Base-by-base conservation (phyloP, 768 basidiomycete genomes). In the Leucocoprinus sp. region DNA sequence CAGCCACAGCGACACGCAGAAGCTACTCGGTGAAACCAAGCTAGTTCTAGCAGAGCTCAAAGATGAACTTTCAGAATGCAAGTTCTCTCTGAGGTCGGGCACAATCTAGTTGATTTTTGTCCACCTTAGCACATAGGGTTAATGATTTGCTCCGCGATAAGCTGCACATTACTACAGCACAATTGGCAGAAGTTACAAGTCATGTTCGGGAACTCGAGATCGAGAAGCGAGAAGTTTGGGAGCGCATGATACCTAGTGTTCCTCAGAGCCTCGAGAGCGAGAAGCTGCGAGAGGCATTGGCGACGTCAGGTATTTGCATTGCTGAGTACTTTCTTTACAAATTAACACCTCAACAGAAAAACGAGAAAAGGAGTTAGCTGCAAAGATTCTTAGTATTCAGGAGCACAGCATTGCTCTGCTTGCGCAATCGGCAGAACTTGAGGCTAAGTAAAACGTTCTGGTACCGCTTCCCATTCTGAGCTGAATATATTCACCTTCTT, bases 101-200 rank as follows among this genome's bases (percentile, higher is more conserved):
- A 4, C 18, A 18, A 8, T 8, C 45, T 39, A 22, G 33, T 34
- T 11, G 11, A 12, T 2, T 27, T 19, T 17, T 6, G 15, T 35
- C 29, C n/a, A n/a, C n/a, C 5, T 7, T 37, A 42, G 43, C 42
- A 3, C 39, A 29, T n/a, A 40, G 40, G 17, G 41, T 51, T 14
- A 46, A 48, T 2, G 68, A 69, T 33, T 54, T 71, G 3, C 56
- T 69, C 1, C 62, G 68, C 21, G 64, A 67, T 45, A 69, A 70
- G 45, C 55, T 68, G 0, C 60, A 65, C 36, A 50, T 62, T 37
- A 55, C 64, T 14, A 57, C 64, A 1, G 54, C 60, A 6, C 60
- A 64, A 35, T 51, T 69, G 0, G 64, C 62, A 1, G 64, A 67
- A 14, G 37, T 62, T 1, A 61, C 60, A 40, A 54, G 47, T 5